A percentile compares a stretch with the other conserved stretches of the same genome.
Conservation (phyloP, 2,329 filamentous ascomycete genomes). For the Blastomyces percursus region DNA sequence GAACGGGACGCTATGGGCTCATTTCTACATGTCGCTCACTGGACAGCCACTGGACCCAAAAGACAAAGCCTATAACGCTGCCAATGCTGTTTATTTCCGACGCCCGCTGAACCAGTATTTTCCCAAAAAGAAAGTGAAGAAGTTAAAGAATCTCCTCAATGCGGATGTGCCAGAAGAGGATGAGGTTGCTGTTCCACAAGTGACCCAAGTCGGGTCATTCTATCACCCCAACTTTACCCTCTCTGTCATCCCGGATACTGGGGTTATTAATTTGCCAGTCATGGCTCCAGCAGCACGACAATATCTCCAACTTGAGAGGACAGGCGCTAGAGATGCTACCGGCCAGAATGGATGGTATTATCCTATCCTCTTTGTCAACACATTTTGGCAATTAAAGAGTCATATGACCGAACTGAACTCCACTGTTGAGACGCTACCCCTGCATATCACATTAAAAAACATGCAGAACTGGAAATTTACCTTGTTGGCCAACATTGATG, state of each 20-base stretch:
- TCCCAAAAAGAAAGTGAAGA: slow-evolving; percentile 77
- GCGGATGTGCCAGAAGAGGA: slow-evolving; percentile 38
- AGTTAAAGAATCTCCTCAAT: slow-evolving; percentile 73
- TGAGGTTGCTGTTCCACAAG: slow-evolving; percentile 45
- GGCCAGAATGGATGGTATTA: slow-evolving; percentile 91
- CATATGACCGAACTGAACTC: slow-evolving; percentile 90
- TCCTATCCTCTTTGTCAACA: slow-evolving; percentile 84
- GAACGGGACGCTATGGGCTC: slow-evolving; percentile 88
- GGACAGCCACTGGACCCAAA: slow-evolving; percentile 68
- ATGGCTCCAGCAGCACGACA: slow-evolving; percentile 65
- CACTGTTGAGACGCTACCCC: slow-evolving; percentile 68
- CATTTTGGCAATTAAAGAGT: slow-evolving; percentile 87
- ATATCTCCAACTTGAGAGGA: slow-evolving; percentile 68
- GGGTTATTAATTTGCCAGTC: slow-evolving; percentile 53
- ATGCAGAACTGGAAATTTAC: slow-evolving; percentile 83
- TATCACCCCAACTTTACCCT: slow-evolving; percentile 94
- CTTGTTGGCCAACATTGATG: slow-evolving; percentile 71
- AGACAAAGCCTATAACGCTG: slow-evolving; percentile 58
- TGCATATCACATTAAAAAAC: slow-evolving; percentile 76
- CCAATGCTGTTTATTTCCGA: slow-evolving; percentile 70
- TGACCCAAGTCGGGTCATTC: slow-evolving; percentile 68
- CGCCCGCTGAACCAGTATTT: slow-evolving; percentile 83
- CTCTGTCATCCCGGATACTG: slow-evolving; percentile 71
- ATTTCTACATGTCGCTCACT: slow-evolving; percentile 75
- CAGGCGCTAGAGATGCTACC: slow-evolving; percentile 66